Conservation (phyloP, 257 asterid species). For the Solanum gandarillasii region DNA sequence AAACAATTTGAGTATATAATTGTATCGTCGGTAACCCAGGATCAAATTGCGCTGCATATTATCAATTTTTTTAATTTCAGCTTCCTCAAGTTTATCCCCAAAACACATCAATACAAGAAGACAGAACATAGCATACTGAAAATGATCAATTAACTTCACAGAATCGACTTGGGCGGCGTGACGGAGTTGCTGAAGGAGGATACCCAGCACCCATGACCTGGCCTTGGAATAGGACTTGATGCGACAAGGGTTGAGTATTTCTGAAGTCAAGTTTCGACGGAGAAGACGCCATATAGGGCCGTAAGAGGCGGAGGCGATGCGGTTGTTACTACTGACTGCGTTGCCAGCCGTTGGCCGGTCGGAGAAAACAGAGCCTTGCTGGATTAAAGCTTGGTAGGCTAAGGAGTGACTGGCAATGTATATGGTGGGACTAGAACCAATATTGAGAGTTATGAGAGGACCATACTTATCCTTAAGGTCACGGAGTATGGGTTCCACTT, state of each 20-base stretch:
- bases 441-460: background rate
- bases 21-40: background rate
- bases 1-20: background rate
- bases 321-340: background rate
- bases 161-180: background rate
- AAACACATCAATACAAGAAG: background rate
- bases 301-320: background rate
- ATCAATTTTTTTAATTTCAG: background rate
- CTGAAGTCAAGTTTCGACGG: background rate
- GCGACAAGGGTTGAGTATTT: background rate
- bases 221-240: no score
- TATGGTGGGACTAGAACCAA: background rate
- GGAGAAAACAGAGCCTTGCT: background rate
- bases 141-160: background rate
- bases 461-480: background rate
- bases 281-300: background rate
- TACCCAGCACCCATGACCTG: background rate
- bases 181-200: background rate
- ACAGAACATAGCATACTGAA: background rate
- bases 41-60: background rate
- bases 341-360: background rate
- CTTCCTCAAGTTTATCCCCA: background rate
- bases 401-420: background rate
- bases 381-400: background rate
- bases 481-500: background rate